phyloP scores from a whole-genome alignment of 148 eudicot species.

The Vaccinium vitisidaea region DNA sequence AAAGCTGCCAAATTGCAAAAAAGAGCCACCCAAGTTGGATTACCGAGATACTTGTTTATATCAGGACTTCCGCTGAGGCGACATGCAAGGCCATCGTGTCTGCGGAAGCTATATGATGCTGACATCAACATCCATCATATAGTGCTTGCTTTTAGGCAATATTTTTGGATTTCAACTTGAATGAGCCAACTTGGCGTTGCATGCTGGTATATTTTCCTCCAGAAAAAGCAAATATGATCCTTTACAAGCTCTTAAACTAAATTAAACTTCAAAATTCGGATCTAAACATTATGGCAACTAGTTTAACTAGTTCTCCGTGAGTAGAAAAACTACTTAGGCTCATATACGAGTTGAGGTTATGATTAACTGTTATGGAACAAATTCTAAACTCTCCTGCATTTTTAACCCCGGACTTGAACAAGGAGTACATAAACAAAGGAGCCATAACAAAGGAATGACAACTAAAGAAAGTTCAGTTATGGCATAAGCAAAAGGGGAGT shows the following conservation, averaged over 20 bases:
- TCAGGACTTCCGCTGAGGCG: neutral
- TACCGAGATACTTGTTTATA: neutral
- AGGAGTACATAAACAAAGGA: neutral
- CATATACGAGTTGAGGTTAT: too few relatives aligned
- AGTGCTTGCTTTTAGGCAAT: neutral
- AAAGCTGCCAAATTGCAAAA: slow-evolving; percentile 1
- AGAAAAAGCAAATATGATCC: neutral
- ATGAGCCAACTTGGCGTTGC: neutral
- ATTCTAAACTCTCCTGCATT: neutral
- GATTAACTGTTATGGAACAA: neutral
- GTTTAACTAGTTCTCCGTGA: neutral
- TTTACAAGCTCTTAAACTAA: neutral
- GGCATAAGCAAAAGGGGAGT: neutral
- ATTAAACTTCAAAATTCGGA: neutral
- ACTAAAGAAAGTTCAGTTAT: neutral
- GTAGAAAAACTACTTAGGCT: neutral
- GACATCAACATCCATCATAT: neutral
- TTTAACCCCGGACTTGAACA: neutral
- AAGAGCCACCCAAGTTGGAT: neutral
- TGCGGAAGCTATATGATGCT: neutral
- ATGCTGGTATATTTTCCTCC: neutral
- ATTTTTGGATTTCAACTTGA: neutral
- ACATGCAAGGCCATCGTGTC: neutral
- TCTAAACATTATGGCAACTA: neutral
- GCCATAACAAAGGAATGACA: neutral